These are phyloP conservation scores for Leccinum rimulosum DNA, from an alignment of 768 basidiomycete genomes.

Conservation along the genomic window DNA sequence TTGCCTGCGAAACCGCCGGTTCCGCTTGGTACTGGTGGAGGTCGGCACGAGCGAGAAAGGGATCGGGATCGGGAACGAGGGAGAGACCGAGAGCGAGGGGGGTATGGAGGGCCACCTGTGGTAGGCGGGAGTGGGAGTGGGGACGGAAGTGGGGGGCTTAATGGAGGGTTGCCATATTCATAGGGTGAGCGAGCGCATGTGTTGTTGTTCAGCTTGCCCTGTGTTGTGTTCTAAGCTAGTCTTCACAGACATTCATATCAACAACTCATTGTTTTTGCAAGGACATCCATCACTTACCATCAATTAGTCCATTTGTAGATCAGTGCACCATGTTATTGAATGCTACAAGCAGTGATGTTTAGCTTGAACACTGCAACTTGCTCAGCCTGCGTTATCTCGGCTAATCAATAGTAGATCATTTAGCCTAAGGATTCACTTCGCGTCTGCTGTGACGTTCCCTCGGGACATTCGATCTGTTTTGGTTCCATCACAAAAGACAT, in stretches of 20 bases:
- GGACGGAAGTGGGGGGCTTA: conserved; percentile 10
- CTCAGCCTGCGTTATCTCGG: no score
- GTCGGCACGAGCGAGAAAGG: conserved; percentile 20
- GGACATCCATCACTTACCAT: no score
- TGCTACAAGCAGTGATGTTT: no score
- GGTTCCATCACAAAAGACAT: no score
- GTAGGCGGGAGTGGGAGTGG: conserved; percentile 9
- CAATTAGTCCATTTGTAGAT: no score
- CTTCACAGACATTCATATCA: neutral
- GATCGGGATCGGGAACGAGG: conserved; percentile 7
- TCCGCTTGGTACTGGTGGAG: conserved; percentile 13
- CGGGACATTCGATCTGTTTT: no score
- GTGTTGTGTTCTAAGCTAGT: neutral
- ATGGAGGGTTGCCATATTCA: conserved; percentile 31
- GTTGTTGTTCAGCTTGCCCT: neutral
- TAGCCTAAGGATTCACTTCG: no score
- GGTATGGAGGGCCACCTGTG: conserved; percentile 9
- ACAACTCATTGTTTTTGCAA: no score
- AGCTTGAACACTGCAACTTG: no score
- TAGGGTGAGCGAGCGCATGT: conserved; percentile 10
- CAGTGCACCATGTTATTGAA: no score
- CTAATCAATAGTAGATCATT: no score
- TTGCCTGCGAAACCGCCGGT: conserved; percentile 21
- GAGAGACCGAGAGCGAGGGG: conserved; percentile 21
- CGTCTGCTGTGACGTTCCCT: no score